Percentiles rank a stretch among this genome's conserved stretches.
These are phyloP conservation scores for Prunus persica DNA, from an alignment of 306 rosid species.

Conservation along the genomic window DNA sequence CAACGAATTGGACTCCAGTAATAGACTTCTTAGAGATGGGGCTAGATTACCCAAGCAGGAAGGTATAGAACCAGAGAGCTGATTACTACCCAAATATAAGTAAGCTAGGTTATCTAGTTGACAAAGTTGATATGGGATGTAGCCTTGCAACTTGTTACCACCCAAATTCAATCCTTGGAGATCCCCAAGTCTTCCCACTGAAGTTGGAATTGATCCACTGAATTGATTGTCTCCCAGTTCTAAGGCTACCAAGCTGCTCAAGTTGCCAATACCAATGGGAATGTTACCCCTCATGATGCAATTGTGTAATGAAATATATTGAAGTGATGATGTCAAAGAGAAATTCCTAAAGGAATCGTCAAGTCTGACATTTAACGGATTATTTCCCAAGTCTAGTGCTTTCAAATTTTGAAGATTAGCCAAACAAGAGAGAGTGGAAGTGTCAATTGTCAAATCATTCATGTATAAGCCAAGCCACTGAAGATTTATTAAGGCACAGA, in stretches of 20 bases:
- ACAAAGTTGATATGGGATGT: background rate
- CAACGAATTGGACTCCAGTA: background rate
- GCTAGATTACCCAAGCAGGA: constrained; percentile 6
- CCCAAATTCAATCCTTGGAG: background rate
- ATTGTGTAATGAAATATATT: background rate
- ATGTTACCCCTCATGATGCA: constrained; percentile 11
- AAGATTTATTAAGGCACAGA: constrained; percentile 2
- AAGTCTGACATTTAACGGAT: background rate
- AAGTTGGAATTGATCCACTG: background rate
- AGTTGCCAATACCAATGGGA: background rate
- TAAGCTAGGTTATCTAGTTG: background rate
- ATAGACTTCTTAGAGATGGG: background rate
- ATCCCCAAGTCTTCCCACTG: background rate
- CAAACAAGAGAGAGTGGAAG: constrained; percentile 4
- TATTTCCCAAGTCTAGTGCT: background rate
- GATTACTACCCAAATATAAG: background rate
- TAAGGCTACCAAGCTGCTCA: background rate
- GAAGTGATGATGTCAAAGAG: background rate
- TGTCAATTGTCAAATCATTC: constrained; percentile 12
- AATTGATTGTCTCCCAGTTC: no score
- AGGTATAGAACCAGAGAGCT: constrained; percentile 16
- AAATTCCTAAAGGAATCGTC: background rate
- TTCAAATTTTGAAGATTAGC: background rate
- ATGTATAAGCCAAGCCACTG: background rate
- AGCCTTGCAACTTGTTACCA: background rate